These are phyloP conservation scores for Neonectria faginata DNA, from an alignment of 2,329 filamentous ascomycete species.

Conservation along the genomic window DNA sequence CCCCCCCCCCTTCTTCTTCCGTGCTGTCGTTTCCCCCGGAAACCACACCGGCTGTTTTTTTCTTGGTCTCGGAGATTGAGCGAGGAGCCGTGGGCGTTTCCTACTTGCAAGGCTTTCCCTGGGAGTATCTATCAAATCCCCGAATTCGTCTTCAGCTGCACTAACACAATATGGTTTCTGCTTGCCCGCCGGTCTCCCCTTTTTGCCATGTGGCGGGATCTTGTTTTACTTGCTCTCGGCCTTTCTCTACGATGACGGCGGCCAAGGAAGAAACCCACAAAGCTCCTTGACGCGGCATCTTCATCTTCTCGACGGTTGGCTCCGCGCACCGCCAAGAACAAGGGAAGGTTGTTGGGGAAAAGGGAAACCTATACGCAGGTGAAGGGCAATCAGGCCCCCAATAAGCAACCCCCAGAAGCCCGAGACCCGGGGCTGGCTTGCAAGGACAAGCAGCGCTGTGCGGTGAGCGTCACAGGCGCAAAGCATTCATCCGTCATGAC, in stretches of 20 bases:
- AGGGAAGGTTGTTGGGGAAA: slow-evolving; percentile 4
- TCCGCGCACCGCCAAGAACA: slow-evolving; percentile 20
- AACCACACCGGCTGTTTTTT: slow-evolving; percentile 23
- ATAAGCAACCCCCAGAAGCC: background rate
- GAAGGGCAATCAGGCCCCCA: background rate
- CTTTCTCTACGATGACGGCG: slow-evolving; percentile 5
- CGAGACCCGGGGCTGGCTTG: background rate
- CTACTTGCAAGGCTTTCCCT: slow-evolving; percentile 4
- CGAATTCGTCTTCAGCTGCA: background rate
- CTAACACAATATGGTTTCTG: slow-evolving; percentile 25
- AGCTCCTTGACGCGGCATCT: background rate
- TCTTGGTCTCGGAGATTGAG: slow-evolving; percentile 23
- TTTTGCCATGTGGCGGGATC: slow-evolving; percentile 9
- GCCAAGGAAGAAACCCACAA: slow-evolving; percentile 2
- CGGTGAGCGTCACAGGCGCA: slow-evolving; percentile 6
- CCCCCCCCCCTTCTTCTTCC: background rate
- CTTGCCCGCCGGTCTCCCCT: slow-evolving; percentile 11
- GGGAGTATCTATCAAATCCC: slow-evolving; percentile 6
- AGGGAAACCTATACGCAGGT: slow-evolving; percentile 1
- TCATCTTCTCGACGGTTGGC: slow-evolving; percentile 16
- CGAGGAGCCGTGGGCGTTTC: slow-evolving; percentile 17
- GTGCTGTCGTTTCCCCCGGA: slow-evolving; percentile 14
- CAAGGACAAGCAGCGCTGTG: slow-evolving; percentile 5
- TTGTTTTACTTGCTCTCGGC: background rate
- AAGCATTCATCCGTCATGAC: slow-evolving; percentile 12